Evolutionary conservation across 768 basidiomycete species (phyloP).

Genomic region (Pisolithus albus): DNA sequence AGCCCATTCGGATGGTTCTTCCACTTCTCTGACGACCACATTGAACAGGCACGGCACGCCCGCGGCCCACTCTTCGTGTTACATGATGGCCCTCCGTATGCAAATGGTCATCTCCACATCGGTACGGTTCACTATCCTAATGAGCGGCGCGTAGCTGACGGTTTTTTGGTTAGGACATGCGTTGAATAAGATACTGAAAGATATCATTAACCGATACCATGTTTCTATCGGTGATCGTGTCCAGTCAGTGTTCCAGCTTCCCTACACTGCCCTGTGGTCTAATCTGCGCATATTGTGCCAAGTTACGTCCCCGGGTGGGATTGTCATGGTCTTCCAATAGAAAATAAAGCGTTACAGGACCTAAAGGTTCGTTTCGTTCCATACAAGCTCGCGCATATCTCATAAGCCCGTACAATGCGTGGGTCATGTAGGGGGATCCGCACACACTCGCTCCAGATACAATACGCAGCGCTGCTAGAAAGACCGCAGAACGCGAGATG

Average conservation of each 20-base stretch:
- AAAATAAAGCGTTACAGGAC: constrained; percentile 83
- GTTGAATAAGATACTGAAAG: constrained; percentile 93
- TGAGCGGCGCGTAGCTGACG: neutral
- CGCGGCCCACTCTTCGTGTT: constrained; percentile 71
- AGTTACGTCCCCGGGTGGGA: constrained; percentile 98
- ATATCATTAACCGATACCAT: constrained; percentile 88
- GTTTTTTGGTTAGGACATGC: constrained; percentile 65
- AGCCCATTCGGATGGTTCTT: neutral
- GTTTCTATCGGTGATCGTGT: constrained; percentile 71
- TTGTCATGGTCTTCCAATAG: constrained; percentile 95
- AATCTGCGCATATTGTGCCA: constrained; percentile 1
- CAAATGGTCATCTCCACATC: constrained; percentile 93
- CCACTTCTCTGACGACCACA: neutral
- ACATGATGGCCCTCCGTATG: constrained; percentile 96
- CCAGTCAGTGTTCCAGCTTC: constrained; percentile 48
- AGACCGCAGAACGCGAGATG: constrained; percentile 70
- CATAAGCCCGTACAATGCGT: neutral
- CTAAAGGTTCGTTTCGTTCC: constrained; percentile 47
- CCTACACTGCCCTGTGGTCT: neutral
- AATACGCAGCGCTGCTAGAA: constrained; percentile 66
- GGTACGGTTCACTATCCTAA: constrained; percentile 40
- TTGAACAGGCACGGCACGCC: constrained; percentile 53
- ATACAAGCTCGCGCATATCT: neutral
- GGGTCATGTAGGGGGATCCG: constrained; percentile 43
- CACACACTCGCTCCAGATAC: constrained; percentile 45